phyloP scores from a whole-genome alignment of 495 filamentous ascomycete genomes.

The Penicillium manginii region DNA sequence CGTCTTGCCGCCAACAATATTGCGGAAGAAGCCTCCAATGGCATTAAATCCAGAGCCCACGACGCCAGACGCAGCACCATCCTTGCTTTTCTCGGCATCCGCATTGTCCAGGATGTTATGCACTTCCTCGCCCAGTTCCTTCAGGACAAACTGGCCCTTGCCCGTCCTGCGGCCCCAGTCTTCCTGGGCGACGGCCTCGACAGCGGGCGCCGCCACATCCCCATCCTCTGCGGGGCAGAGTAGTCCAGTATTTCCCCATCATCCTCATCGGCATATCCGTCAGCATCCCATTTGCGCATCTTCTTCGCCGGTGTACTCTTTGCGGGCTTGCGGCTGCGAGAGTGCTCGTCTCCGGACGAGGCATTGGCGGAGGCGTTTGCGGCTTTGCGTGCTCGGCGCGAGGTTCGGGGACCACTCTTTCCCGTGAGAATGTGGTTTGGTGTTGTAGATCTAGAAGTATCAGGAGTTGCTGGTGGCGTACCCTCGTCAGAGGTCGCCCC shows the following conservation, averaged over 20 bases:
- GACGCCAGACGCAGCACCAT: slow-evolving; percentile 58
- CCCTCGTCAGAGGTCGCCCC: slow-evolving; percentile 52
- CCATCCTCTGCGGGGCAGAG: slow-evolving; percentile 65
- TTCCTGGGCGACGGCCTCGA: slow-evolving; percentile 75
- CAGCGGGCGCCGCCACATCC: slow-evolving; percentile 56
- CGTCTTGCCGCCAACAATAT: slow-evolving; percentile 91
- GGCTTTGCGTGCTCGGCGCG: slow-evolving; percentile 80
- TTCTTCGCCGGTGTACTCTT: slow-evolving; percentile 69
- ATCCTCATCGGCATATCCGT: slow-evolving; percentile 85
- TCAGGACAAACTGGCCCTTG: slow-evolving; percentile 91
- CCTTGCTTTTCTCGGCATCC: slow-evolving; percentile 62
- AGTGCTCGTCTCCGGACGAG: slow-evolving; percentile 82
- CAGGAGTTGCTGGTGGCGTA: slow-evolving; percentile 71
- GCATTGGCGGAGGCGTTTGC: slow-evolving; percentile 64
- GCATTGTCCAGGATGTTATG: slow-evolving; percentile 79
- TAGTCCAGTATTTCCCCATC: slow-evolving; percentile 85
- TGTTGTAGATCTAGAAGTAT: slow-evolving; percentile 77
- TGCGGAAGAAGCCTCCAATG: slow-evolving; percentile 85
- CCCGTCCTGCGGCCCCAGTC: slow-evolving; percentile 82
- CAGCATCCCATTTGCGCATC: slow-evolving; percentile 86
- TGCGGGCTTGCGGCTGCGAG: slow-evolving; percentile 59
- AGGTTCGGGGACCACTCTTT: slow-evolving; percentile 74
- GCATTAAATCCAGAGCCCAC: slow-evolving; percentile 77
- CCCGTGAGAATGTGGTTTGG: slow-evolving; percentile 72
- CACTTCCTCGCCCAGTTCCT: slow-evolving; percentile 92